Evolutionary conservation across 2,329 filamentous ascomycete species (phyloP), one percentile per base, ranked within the genome.

Genomic region (Ceratocystis destructans): DNA sequence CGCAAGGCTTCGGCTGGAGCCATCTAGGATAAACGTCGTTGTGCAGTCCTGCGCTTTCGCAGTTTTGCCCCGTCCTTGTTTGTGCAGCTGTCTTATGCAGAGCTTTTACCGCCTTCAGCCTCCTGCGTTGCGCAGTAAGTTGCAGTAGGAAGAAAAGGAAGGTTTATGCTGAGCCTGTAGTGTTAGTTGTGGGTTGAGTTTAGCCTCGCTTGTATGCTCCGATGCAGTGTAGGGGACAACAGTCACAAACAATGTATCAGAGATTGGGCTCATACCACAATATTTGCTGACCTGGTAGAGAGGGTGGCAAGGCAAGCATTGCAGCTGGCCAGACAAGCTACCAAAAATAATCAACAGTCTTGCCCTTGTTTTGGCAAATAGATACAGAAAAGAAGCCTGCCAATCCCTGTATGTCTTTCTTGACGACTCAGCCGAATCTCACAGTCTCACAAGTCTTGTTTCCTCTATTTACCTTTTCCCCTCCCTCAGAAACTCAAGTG

Each of bases 11-110:
- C 55, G 12, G 28, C 28, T 17, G n/a, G 28, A 59, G 28, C 55
- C 37, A 41, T 41, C 37, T 41, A 59, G 33, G n/a, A 59, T 17
- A 17, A 37, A 37, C n/a, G 55, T 31, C 55, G 28, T 12, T 37
- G 31, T 59, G 55, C 55, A 37, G 55, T 59, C 37, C 37, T 41
- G 37, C 37, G 37, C 10, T 41, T 15, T 41, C 37, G 37, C 3
- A 41, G 10, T 12, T 41, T 10, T 37, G 28, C 15, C 12, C n/a
- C 7, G 22, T 53, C 22, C 37, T 41, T 25, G 20, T 37, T 37
- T 59, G 28, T 59, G 55, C 25, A 59, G 55, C 28, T 59, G 55
- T 59, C 55, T 59, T 59, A 37, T 59, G 55, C 55, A 59, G 55
- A 59, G 55, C 28, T 59, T 59, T 59, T 59, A 59, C 55, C 55